These are phyloP conservation scores for Intubia oerlemansii DNA, from an alignment of 2,329 filamentous ascomycete genomes.

Conservation along the genomic window DNA sequence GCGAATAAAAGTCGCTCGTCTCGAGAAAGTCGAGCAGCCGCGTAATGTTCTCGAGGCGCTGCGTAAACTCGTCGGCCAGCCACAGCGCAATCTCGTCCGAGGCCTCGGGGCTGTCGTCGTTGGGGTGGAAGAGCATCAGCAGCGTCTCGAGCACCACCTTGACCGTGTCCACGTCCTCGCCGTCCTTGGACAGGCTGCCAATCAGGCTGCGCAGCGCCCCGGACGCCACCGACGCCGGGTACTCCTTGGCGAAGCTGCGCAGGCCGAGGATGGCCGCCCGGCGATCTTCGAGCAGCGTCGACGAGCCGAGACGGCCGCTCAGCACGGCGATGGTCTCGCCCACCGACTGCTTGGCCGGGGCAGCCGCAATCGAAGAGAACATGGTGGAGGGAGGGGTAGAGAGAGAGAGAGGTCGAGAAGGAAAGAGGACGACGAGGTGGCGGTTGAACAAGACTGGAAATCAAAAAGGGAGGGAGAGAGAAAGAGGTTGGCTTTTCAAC, in stretches of 20 bases:
- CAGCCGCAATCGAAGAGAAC: conserved; percentile 38
- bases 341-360: conserved; percentile 88
- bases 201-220: conserved; percentile 82
- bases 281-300: conserved; percentile 83
- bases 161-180: conserved; percentile 87
- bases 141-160: conserved; percentile 90
- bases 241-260: conserved; percentile 89
- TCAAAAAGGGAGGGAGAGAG: too few relatives aligned
- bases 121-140: conserved; percentile 69
- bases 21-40: conserved; percentile 79
- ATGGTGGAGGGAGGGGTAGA: conserved; percentile 18
- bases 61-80: conserved; percentile 95
- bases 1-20: conserved; percentile 68
- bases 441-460: too few relatives aligned
- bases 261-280: conserved; percentile 82
- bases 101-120: conserved; percentile 60
- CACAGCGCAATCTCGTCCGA: conserved; percentile 91
- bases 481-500: too few relatives aligned
- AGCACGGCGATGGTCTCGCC: conserved; percentile 84
- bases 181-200: conserved; percentile 64
- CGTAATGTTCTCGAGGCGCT: conserved; percentile 91
- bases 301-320: conserved; percentile 68
- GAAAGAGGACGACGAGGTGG: not conserved
- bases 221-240: conserved; percentile 86
- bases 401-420: not conserved